A percentile compares a stretch with the other conserved stretches of the same genome.
These are phyloP conservation scores for Chloroidium sp. DNA, from an alignment of 163 green algal species.

Conservation along the genomic window DNA sequence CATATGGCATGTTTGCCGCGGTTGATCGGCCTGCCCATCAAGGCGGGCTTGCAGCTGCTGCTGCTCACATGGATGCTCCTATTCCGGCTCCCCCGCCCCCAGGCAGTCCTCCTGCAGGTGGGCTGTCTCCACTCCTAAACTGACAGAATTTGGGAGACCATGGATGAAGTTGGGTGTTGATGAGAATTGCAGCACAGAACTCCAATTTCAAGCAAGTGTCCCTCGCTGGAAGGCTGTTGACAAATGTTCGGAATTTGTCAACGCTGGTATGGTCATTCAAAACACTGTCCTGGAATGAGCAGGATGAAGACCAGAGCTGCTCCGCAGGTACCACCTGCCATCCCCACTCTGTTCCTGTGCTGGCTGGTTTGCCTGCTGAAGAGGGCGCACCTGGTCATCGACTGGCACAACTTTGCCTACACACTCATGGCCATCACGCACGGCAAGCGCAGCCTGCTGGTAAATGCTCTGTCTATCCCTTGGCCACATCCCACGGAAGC, in stretches of 20 bases:
- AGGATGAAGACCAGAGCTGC: no score
- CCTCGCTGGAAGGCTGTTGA: background rate
- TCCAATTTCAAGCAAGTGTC: slow-evolving; percentile 6
- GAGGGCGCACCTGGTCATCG: slow-evolving; percentile 63
- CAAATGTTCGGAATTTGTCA: background rate
- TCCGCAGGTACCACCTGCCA: slow-evolving; percentile 80
- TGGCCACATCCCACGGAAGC: no score
- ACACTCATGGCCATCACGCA: slow-evolving; percentile 77
- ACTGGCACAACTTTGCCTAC: slow-evolving; percentile 97
- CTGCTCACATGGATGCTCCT: slow-evolving; percentile 45
- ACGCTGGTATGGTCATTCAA: no score
- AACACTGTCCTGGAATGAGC: no score
- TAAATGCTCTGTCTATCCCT: slow-evolving; percentile 7
- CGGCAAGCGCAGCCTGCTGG: slow-evolving; percentile 39
- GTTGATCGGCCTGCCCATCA: slow-evolving; percentile 17
- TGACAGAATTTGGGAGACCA: background rate
- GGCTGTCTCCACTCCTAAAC: no score
- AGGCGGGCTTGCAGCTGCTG: slow-evolving; percentile 54
- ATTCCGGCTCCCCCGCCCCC: slow-evolving; percentile 1
- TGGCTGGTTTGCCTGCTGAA: slow-evolving; percentile 53
- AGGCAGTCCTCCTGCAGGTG: slow-evolving; percentile 6
- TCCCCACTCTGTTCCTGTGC: slow-evolving; percentile 77
- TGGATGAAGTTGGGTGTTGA: background rate
- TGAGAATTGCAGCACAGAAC: background rate
- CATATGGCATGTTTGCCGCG: no score